Base-by-base conservation (phyloP, 805 yeast genomes). In the Komagataella pastoris region DNA sequence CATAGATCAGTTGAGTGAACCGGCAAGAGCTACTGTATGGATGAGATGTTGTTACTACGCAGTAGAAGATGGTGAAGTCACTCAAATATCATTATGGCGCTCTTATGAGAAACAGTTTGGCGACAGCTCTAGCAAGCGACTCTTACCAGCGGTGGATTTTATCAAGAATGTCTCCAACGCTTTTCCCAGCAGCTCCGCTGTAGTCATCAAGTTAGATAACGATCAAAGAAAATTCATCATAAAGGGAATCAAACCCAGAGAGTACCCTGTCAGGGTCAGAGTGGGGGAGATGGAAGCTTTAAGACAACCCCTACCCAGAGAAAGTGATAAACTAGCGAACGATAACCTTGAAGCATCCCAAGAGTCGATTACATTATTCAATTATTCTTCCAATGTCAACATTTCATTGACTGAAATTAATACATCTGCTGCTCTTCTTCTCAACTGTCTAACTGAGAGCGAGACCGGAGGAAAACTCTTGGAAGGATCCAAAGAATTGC, bases 31-130 rank as follows among this genome's bases (percentile, higher is more conserved):
- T 0, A 87, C 96, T 4, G 77, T 88, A 30, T 93, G 98, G 98
- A 82, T 93, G 73, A 79, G 96, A 58, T 83, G 96, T 58, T 84
- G 91, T 57, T 93, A 89, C 67, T 89, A 83, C 58, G 88, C 95
- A 3, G 79, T 74, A 47, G 70, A 77, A 8, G 80, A 75, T 7
- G 88, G 91, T 3, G 96, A 89, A 61, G 96, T 90, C 8, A 89
- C 97, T 0, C 99, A 93, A 68, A 90, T 93, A 23, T 85, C 95
- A 17, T 75, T 93, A 47, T 93, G 99, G 99, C 88, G 89, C 65
- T 81, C 96, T 0, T 93, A 93, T 68, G 98, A 93, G 65, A 71
- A 81, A 12, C 93, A 85, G 63, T 93, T 93, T 60, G 66, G 70
- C 47, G 72, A 68, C 30, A 76, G 82, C 59, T 73, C 77, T 44